Conservation (phyloP, 345 rosid genomes). For the Turnera subulata region DNA sequence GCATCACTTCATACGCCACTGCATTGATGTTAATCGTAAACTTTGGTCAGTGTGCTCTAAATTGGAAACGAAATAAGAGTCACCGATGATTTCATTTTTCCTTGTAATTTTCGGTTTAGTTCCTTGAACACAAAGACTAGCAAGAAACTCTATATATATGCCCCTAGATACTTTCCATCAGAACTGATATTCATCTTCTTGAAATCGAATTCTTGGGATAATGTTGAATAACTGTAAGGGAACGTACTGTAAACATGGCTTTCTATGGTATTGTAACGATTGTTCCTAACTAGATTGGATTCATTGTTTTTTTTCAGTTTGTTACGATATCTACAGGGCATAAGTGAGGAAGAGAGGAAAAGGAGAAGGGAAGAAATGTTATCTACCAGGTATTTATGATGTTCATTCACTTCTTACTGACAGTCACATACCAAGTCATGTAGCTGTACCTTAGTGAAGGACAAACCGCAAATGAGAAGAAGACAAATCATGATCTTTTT, state of each 20-base stretch:
- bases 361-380: slow-evolving; percentile 81
- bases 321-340: slow-evolving; percentile 57
- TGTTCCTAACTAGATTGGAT: neutral
- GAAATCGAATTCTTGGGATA: too few species aligned
- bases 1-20: too few species aligned
- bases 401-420: neutral
- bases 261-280: neutral
- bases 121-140: too few species aligned
- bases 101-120: too few species aligned
- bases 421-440: too few species aligned
- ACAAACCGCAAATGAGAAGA: neutral
- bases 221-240: neutral
- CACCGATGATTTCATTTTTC: too few species aligned
- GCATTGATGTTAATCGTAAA: too few species aligned
- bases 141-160: too few species aligned
- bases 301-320: slow-evolving; percentile 15
- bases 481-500: neutral
- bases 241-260: neutral
- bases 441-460: neutral
- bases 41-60: too few species aligned
- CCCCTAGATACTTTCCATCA: too few species aligned
- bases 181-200: too few species aligned
- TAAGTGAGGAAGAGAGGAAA: slow-evolving; percentile 82
- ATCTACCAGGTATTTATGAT: slow-evolving; percentile 65
- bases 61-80: too few species aligned